A percentile compares a stretch with the other conserved stretches of the same genome.
Evolutionary conservation across 1,284 basidiomycete genomes (phyloP).

Genomic region (Ceratobasidium sp.): DNA sequence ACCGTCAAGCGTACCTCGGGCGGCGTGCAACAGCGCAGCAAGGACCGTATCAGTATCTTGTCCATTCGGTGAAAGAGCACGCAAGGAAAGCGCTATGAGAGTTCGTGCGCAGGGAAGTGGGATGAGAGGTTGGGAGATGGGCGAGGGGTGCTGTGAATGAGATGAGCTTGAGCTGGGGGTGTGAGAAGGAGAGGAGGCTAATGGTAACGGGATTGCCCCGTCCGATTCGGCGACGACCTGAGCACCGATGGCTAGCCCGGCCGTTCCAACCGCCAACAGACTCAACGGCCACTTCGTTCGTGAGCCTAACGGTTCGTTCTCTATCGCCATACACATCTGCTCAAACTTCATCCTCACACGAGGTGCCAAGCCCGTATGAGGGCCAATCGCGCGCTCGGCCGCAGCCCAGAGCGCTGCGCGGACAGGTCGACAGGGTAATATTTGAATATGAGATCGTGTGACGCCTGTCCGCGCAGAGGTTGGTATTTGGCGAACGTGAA

Average conservation of each 20-base stretch:
- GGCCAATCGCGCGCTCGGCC: constrained; percentile 34
- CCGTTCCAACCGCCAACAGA: constrained; percentile 71
- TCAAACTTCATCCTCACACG: constrained; percentile 65
- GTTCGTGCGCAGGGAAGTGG: constrained; percentile 44
- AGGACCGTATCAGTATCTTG: constrained; percentile 31
- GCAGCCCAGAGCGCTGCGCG: constrained; percentile 42
- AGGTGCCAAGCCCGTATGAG: constrained; percentile 51
- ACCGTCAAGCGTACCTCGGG: constrained; percentile 31
- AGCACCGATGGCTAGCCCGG: constrained; percentile 71
- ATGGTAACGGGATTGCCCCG: constrained; percentile 20
- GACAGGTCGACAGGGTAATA: constrained; percentile 26
- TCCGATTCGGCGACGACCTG: constrained; percentile 56
- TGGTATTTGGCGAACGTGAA: constrained; percentile 25
- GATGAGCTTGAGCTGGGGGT: constrained; percentile 24
- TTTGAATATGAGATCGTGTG: constrained; percentile 40
- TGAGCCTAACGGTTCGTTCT: constrained; percentile 49
- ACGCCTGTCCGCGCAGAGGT: constrained; percentile 37
- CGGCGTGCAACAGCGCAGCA: constrained; percentile 33
- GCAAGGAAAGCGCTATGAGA: constrained; percentile 59
- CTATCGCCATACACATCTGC: constrained; percentile 59
- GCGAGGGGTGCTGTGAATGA: constrained; percentile 31
- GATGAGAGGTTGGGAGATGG: constrained; percentile 39
- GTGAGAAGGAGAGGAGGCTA: neutral
- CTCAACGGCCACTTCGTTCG: constrained; percentile 63
- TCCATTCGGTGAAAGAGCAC: constrained; percentile 27